A percentile compares a stretch with the other conserved stretches of the same genome.
phyloP scores from a whole-genome alignment of 805 yeast species.

The Candida morakotiae region DNA sequence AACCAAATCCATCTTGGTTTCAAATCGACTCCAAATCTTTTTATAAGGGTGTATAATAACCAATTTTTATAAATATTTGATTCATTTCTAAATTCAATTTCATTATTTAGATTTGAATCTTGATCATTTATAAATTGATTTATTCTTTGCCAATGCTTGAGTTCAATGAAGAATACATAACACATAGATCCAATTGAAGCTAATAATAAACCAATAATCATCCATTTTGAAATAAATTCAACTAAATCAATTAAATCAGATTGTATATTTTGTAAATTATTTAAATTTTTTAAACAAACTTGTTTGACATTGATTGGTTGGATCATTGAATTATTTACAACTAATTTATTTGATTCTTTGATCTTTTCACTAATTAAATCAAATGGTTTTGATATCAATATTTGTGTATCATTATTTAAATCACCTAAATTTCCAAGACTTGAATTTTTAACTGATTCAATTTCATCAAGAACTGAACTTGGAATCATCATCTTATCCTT shows the following conservation, averaged over 20 bases:
- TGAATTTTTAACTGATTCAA: constrained; percentile 43
- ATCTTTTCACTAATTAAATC: constrained; percentile 38
- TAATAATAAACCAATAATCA: constrained; percentile 26
- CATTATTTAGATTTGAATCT: constrained; percentile 44
- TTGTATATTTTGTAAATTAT: constrained; percentile 28
- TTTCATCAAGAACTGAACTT: constrained; percentile 51
- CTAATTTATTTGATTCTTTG: constrained; percentile 22
- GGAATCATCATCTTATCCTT: constrained; percentile 58
- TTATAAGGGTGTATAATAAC: constrained; percentile 9
- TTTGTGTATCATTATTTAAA: constrained; percentile 56
- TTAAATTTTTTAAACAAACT: constrained; percentile 16
- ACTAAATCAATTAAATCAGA: constrained; percentile 24
- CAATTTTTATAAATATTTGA: constrained; percentile 11
- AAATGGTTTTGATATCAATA: constrained; percentile 59
- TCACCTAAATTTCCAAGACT: constrained; percentile 63
- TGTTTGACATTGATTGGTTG: constrained; percentile 2
- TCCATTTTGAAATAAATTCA: constrained; percentile 29
- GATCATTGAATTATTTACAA: constrained; percentile 9
- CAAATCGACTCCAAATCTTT: constrained; percentile 9
- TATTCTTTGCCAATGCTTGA: constrained; percentile 31
- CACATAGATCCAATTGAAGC: constrained; percentile 38
- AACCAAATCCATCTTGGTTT: constrained; percentile 33
- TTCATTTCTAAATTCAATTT: constrained; percentile 6
- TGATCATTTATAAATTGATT: constrained; percentile 20
- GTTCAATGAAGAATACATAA: constrained; percentile 44